These are phyloP conservation scores for Macrolepiota fuliginosa DNA, from an alignment of 768 basidiomycete genomes.

Conservation along the genomic window DNA sequence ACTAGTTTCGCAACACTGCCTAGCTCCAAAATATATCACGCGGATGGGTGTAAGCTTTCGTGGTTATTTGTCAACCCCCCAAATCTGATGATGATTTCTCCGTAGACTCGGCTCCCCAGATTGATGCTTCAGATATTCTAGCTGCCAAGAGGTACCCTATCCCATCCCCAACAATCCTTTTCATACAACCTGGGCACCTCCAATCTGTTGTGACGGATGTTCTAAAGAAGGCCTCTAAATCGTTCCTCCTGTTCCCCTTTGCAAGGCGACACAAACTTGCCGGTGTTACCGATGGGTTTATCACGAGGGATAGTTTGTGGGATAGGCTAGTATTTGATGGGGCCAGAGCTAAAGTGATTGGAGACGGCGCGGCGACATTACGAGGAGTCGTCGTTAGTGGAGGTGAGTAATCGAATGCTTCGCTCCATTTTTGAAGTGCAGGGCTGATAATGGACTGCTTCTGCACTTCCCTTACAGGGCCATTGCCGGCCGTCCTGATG, in stretches of 20 bases:
- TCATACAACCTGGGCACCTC: constrained; percentile 66
- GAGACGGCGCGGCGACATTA: constrained; percentile 58
- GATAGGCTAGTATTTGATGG: constrained; percentile 74
- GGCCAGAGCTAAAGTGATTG: constrained; percentile 59
- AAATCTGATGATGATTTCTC: not conserved
- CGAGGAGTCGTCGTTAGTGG: constrained; percentile 71
- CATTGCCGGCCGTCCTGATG: constrained; percentile 45
- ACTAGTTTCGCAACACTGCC: constrained; percentile 67
- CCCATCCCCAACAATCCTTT: constrained; percentile 78
- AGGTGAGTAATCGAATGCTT: constrained; percentile 41
- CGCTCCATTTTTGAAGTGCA: not conserved
- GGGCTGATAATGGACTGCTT: not conserved
- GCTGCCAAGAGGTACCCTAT: constrained; percentile 50
- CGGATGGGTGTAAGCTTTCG: constrained; percentile 37
- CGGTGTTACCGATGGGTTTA: constrained; percentile 65
- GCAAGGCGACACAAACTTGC: constrained; percentile 80
- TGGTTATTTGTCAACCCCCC: not conserved
- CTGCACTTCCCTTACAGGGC: constrained; percentile 32
- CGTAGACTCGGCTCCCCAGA: constrained; percentile 8
- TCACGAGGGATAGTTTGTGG: constrained; percentile 81
- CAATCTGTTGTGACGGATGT: constrained; percentile 52
- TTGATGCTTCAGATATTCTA: constrained; percentile 46
- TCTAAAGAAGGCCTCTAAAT: constrained; percentile 49
- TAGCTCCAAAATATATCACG: constrained; percentile 50
- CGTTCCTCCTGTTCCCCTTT: constrained; percentile 52